Evolutionary conservation across 192 early-diverging fungal species (phyloP).

Genomic region (Lobulomyces angularis): DNA sequence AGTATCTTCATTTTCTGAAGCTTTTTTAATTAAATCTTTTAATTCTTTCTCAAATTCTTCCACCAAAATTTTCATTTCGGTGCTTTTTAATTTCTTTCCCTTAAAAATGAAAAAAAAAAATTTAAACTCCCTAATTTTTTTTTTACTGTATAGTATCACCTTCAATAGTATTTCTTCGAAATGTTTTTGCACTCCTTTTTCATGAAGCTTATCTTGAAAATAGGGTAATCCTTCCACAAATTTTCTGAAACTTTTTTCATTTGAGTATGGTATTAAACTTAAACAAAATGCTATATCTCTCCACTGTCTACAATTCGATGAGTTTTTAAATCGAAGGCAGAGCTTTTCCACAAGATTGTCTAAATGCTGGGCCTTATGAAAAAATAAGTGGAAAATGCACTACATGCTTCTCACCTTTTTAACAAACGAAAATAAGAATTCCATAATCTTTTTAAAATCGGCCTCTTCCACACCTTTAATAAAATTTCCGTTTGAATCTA

Average conservation of each 20-base stretch:
- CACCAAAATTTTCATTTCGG: constrained; percentile 62
- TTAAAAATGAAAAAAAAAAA: constrained; percentile 7
- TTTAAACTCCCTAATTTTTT: neutral
- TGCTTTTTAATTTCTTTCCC: constrained; percentile 54
- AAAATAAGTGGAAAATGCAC: constrained; percentile 13
- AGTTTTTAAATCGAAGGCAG: constrained; percentile 82
- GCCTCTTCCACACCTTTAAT: constrained; percentile 63
- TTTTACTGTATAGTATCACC: constrained; percentile 28
- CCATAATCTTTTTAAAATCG: constrained; percentile 80
- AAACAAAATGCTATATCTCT: constrained; percentile 89
- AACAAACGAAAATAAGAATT: constrained; percentile 90
- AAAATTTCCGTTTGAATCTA: constrained; percentile 9
- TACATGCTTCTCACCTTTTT: constrained; percentile 61
- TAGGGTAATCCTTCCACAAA: constrained; percentile 69
- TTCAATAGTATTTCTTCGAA: constrained; percentile 79
- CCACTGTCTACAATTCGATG: constrained; percentile 67
- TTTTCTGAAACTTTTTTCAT: constrained; percentile 73
- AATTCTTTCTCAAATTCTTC: constrained; percentile 83
- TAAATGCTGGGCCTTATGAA: constrained; percentile 72
- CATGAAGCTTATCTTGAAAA: constrained; percentile 88
- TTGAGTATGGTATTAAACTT: constrained; percentile 74
- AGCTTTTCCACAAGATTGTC: constrained; percentile 95
- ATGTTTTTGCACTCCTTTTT: constrained; percentile 68
- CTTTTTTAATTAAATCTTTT: constrained; percentile 52
- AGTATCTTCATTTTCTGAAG: constrained; percentile 45